Conservation (phyloP, 2,329 filamentous ascomycete species). For the Neopestalotiopsis clavispora region DNA sequence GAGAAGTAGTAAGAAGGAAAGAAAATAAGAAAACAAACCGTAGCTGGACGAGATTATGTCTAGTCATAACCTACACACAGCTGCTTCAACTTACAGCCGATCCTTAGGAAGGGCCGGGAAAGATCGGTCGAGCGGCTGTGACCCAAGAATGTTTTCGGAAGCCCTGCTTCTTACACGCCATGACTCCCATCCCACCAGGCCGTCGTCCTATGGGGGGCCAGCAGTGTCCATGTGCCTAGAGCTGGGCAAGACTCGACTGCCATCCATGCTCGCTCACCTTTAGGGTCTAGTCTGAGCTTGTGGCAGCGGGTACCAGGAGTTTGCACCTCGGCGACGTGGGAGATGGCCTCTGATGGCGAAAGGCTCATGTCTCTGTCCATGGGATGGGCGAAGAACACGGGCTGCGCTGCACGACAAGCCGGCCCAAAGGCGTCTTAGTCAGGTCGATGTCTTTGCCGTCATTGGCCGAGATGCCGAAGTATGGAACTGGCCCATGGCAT, state of each 20-base stretch:
- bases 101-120: conserved; percentile 28
- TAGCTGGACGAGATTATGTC: conserved; percentile 12
- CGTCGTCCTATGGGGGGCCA: not conserved
- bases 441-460: conserved; percentile 36
- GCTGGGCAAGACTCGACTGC: not conserved
- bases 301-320: conserved; percentile 7
- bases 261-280: not conserved
- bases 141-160: conserved; percentile 2
- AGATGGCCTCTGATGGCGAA: not conserved
- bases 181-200: conserved; percentile 10
- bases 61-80: conserved; percentile 7
- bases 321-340: conserved; percentile 14
- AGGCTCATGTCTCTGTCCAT: not conserved
- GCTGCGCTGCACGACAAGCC: conserved; percentile 25
- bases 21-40: not conserved
- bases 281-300: not conserved
- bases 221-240: conserved; percentile 5
- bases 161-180: not conserved
- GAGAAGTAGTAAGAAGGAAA: not conserved
- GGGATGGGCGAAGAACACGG: conserved; percentile 22
- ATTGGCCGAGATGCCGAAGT: conserved; percentile 53
- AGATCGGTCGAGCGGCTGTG: conserved; percentile 40
- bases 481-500: conserved; percentile 14
- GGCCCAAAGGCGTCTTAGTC: conserved; percentile 41
- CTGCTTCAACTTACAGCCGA: not conserved